phyloP scores from a whole-genome alignment of 148 eudicot species.

The Salicornia ramosissima region DNA sequence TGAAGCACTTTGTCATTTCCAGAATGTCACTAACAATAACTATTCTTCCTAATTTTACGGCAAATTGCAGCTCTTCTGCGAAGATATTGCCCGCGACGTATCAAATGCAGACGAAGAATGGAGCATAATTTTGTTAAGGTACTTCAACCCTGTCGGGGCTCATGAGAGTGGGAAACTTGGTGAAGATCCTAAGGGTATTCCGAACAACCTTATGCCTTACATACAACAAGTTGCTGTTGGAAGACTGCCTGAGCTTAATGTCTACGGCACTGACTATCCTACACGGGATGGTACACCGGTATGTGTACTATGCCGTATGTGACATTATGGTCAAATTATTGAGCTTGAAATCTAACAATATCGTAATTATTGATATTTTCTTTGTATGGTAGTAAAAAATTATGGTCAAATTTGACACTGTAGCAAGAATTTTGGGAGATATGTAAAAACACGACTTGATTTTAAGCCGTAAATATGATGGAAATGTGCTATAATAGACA shows the following conservation, averaged over 20 bases:
- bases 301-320: constrained; percentile 13
- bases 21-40: not conserved
- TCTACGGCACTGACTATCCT: constrained; percentile 85
- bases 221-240: constrained; percentile 89
- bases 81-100: constrained; percentile 80
- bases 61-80: constrained; percentile 54
- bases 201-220: constrained; percentile 93
- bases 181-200: constrained; percentile 89
- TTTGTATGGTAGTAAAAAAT: too few relatives aligned
- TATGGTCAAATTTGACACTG: too few relatives aligned
- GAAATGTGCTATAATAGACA: not conserved
- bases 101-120: constrained; percentile 69
- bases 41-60: not conserved
- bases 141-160: constrained; percentile 93
- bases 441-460: not conserved
- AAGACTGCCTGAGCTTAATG: constrained; percentile 67
- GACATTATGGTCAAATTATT: not conserved
- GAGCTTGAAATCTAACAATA: too few relatives aligned
- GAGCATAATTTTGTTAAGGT: constrained; percentile 75
- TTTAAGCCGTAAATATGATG: not conserved
- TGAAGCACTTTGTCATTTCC: not conserved
- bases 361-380: too few relatives aligned
- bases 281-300: constrained; percentile 89
- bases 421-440: too few relatives aligned
- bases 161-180: constrained; percentile 87